These are phyloP conservation scores for Trichophyton benhamiae DNA, from an alignment of 2,329 filamentous ascomycete species.

Conservation along the genomic window DNA sequence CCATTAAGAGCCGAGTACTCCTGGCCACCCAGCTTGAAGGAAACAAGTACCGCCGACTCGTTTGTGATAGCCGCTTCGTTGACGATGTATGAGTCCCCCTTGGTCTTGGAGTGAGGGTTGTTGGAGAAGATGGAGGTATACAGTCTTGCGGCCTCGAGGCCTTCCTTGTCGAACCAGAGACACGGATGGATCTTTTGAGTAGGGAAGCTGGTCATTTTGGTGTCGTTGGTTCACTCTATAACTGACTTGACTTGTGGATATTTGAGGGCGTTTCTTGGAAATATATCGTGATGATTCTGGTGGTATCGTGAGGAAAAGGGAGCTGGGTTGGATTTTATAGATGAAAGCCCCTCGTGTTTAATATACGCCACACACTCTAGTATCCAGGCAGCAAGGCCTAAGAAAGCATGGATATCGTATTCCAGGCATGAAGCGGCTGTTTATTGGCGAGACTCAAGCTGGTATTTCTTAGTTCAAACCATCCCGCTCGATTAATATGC, in stretches of 20 bases:
- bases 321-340: background rate
- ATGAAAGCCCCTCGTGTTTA: background rate
- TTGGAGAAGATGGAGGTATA: slow-evolving; percentile 17
- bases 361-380: background rate
- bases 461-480: background rate
- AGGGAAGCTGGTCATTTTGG: background rate
- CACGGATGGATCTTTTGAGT: slow-evolving; percentile 15
- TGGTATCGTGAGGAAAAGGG: background rate
- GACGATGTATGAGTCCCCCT: background rate
- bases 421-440: background rate
- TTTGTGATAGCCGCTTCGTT: slow-evolving; percentile 15
- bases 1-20: slow-evolving; percentile 36
- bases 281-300: background rate
- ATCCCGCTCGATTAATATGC: background rate
- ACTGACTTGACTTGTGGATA: background rate
- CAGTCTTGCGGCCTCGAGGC: slow-evolving; percentile 17
- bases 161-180: slow-evolving; percentile 18
- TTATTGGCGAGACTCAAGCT: background rate
- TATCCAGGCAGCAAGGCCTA: background rate
- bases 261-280: background rate
- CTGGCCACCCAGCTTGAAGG: slow-evolving; percentile 31
- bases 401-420: background rate
- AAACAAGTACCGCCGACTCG: slow-evolving; percentile 24
- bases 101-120: background rate
- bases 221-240: background rate